Conservation (phyloP, 2,329 filamentous ascomycete genomes). For the Cryphonectria nitschkei region DNA sequence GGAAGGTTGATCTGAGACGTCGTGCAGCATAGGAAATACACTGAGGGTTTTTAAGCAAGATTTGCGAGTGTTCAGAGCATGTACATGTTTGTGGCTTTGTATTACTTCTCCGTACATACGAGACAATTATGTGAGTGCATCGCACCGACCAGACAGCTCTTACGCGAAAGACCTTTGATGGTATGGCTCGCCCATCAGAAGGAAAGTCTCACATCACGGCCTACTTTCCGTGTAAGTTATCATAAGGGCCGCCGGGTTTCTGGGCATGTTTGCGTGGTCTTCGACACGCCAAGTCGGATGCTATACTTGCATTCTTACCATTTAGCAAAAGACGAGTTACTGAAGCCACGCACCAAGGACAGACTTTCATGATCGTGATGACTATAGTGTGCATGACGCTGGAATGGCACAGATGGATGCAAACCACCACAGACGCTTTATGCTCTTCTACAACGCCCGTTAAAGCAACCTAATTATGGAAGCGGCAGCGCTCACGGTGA, state of each 20-base stretch:
- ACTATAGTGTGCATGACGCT: neutral
- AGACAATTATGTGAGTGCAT: neutral
- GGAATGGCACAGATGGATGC: neutral
- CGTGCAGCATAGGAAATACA: conserved; percentile 15
- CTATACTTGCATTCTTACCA: no score
- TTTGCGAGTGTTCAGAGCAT: neutral
- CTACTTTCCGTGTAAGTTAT: neutral
- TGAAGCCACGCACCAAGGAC: neutral
- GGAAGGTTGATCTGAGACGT: conserved; percentile 26
- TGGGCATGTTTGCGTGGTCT: no score
- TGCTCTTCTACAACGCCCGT: neutral
- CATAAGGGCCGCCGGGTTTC: no score
- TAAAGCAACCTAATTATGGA: neutral
- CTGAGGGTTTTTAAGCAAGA: neutral
- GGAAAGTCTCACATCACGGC: neutral
- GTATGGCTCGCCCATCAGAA: neutral
- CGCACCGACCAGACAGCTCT: neutral
- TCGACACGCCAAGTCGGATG: no score
- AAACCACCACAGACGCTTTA: neutral
- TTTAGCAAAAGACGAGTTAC: no score
- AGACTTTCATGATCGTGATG: neutral
- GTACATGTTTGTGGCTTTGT: neutral
- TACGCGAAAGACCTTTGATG: neutral
- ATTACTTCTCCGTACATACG: neutral
- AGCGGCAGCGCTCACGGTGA: neutral